Percentiles rank a stretch among this genome's conserved stretches.
These are phyloP conservation scores for Paraconiothyrium brasiliense DNA, from an alignment of 2,329 filamentous ascomycete species.

Conservation along the genomic window DNA sequence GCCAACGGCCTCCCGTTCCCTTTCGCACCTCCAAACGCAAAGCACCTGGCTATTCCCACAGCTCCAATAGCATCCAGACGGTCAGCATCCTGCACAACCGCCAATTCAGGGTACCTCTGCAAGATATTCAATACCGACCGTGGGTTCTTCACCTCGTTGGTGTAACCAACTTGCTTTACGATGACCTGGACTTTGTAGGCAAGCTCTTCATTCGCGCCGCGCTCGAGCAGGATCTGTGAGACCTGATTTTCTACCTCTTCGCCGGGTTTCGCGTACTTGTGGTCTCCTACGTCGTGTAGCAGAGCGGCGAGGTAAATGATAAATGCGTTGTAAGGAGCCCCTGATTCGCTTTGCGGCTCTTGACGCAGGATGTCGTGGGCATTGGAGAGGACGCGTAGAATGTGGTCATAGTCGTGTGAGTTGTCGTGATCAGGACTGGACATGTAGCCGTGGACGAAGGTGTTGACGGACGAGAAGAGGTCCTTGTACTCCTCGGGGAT, in stretches of 20 bases:
- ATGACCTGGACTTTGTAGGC: constrained; percentile 75
- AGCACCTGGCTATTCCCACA: constrained; percentile 81
- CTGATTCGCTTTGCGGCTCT: constrained; percentile 53
- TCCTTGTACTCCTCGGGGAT: constrained; percentile 27
- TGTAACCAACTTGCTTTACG: constrained; percentile 81
- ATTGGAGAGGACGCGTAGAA: constrained; percentile 79
- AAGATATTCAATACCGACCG: constrained; percentile 69
- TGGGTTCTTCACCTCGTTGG: constrained; percentile 74
- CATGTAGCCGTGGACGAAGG: constrained; percentile 49
- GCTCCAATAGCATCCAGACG: constrained; percentile 90
- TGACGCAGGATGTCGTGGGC: constrained; percentile 70
- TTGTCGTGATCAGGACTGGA: constrained; percentile 64
- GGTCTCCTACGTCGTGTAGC: constrained; percentile 83
- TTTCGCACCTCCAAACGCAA: constrained; percentile 73
- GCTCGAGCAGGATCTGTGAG: constrained; percentile 62
- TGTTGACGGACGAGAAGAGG: constrained; percentile 43
- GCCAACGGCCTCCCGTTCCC: constrained; percentile 36
- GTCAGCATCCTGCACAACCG: constrained; percentile 91
- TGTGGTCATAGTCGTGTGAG: constrained; percentile 88
- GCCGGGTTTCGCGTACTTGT: constrained; percentile 72
- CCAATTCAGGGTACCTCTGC: constrained; percentile 74
- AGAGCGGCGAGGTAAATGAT: constrained; percentile 72
- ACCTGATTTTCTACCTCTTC: constrained; percentile 68
- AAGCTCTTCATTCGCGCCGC: constrained; percentile 66
- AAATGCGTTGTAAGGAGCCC: constrained; percentile 58